phyloP scores from a whole-genome alignment of 148 eudicot genomes.

The Bassia scoparia region DNA sequence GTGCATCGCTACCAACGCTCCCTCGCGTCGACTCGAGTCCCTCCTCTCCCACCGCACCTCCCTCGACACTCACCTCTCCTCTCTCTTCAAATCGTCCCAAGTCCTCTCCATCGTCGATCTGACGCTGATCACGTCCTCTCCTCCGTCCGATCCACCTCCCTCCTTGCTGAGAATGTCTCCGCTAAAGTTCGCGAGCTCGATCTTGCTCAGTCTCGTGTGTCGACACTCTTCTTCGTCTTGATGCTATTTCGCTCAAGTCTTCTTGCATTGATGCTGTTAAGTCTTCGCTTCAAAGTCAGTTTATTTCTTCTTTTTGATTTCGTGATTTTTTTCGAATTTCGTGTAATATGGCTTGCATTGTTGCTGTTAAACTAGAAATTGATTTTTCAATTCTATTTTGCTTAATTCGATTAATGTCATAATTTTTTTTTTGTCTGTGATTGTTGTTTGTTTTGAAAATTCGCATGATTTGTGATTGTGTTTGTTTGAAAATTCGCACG shows the following conservation, averaged over 20 bases:
- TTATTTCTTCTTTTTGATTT: too few relatives aligned
- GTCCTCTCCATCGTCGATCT: conserved; percentile 55
- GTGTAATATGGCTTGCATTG: too few relatives aligned
- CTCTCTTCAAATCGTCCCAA: conserved; percentile 55
- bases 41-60: conserved; percentile 59
- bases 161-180: conserved; percentile 69
- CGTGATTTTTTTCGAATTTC: too few relatives aligned
- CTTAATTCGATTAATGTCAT: too few relatives aligned
- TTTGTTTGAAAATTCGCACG: too few relatives aligned
- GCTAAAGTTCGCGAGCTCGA: conserved; percentile 88
- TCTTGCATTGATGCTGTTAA: conserved; percentile 58
- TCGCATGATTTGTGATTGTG: too few relatives aligned
- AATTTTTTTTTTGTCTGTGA: too few relatives aligned
- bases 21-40: conserved; percentile 49
- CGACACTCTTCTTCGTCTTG: conserved; percentile 63
- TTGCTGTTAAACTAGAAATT: too few relatives aligned
- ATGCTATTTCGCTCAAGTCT: conserved; percentile 63
- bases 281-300: conserved; percentile 30
- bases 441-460: too few relatives aligned
- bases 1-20: conserved; percentile 86
- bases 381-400: too few relatives aligned
- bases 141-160: conserved; percentile 61
- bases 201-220: conserved; percentile 80
- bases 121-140: conserved; percentile 63
- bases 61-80: conserved; percentile 59